phyloP scores from a whole-genome alignment of 2,329 filamentous ascomycete genomes.

The Xylariaceae sp. region DNA sequence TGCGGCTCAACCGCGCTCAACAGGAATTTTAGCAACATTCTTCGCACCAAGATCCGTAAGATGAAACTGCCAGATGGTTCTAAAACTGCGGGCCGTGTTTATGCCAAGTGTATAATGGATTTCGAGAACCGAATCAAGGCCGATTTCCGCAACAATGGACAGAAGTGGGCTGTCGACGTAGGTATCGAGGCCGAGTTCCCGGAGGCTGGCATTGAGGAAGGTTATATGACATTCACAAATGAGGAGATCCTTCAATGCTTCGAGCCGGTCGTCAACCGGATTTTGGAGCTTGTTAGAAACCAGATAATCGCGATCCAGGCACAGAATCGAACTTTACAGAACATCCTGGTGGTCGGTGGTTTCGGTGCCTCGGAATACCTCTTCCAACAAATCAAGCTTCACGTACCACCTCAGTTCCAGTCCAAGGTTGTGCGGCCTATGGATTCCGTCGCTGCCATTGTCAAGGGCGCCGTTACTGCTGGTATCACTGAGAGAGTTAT shows the following conservation, averaged over 20 bases:
- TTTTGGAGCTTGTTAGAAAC: conserved; percentile 91
- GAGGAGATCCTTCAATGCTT: conserved; percentile 99
- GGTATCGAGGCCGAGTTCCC: conserved; percentile 98
- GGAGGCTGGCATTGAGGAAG: conserved; percentile 95
- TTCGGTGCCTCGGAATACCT: conserved; percentile 98
- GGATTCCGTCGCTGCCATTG: conserved; percentile 97
- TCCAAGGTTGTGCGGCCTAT: conserved; percentile 96
- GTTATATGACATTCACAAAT: conserved; percentile 99
- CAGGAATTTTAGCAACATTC: conserved; percentile 96
- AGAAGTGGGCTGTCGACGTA: conserved; percentile 98
- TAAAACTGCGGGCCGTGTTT: conserved; percentile 95
- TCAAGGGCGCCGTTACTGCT: conserved; percentile 95
- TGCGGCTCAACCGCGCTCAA: conserved; percentile 98
- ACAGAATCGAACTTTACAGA: conserved; percentile 89
- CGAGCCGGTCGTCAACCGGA: conserved; percentile 95
- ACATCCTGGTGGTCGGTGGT: conserved; percentile 93
- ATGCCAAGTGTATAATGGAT: conserved; percentile 99
- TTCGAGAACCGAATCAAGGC: conserved; percentile 99
- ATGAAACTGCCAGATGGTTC: conserved; percentile 98
- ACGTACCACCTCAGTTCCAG: conserved; percentile 97
- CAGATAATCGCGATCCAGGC: conserved; percentile 99
- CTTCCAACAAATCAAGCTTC: conserved; percentile 98
- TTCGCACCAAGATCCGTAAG: conserved; percentile 95
- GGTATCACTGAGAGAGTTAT: conserved; percentile 96
- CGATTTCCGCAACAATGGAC: conserved; percentile 97